Evolutionary conservation across 345 rosid species (phyloP).

Genomic region (Toxicodendron radicans): DNA sequence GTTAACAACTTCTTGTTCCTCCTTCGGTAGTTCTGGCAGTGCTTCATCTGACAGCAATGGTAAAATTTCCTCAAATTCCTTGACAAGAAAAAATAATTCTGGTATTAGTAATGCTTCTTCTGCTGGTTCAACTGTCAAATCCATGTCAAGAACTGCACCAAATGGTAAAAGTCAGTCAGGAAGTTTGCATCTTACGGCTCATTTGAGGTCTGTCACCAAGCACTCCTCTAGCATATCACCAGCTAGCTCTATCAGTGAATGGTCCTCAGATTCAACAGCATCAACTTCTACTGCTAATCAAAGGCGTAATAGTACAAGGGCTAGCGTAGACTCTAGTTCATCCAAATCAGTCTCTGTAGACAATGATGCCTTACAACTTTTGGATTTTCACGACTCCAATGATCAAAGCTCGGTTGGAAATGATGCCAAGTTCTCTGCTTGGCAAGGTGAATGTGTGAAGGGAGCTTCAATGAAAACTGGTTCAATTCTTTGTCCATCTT

Average conservation of each 20-base stretch:
- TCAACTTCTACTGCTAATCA: conserved; percentile 56
- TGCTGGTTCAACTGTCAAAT: conserved; percentile 31
- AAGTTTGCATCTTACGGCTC: conserved; percentile 37
- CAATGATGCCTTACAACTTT: conserved; percentile 27
- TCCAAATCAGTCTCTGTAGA: conserved; percentile 21
- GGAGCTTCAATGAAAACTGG: conserved; percentile 37
- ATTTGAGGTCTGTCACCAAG: conserved; percentile 46
- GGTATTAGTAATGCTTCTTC: conserved; percentile 35
- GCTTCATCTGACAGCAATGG: conserved; percentile 44
- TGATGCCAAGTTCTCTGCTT: conserved; percentile 30
- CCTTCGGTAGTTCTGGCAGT: conserved; percentile 64
- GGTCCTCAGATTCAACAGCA: conserved; percentile 62
- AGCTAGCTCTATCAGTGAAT: conserved; percentile 75
- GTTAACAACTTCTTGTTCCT: conserved; percentile 60
- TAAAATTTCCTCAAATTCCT: conserved; percentile 38
- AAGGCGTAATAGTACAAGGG: conserved; percentile 41
- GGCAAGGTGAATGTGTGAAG: conserved; percentile 30
- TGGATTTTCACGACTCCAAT: conserved; percentile 32
- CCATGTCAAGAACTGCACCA: conserved; percentile 29
- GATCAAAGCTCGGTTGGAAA: conserved; percentile 33
- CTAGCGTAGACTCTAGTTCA: conserved; percentile 45
- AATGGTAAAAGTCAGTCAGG: conserved; percentile 41
- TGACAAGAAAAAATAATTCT: conserved; percentile 37
- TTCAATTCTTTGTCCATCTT: conserved; percentile 33
- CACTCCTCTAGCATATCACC: conserved; percentile 53